Percentiles rank a stretch among this genome's conserved stretches.
These are phyloP conservation scores for Passalora sequoiae DNA, from an alignment of 2,329 filamentous ascomycete species.

Conservation along the genomic window DNA sequence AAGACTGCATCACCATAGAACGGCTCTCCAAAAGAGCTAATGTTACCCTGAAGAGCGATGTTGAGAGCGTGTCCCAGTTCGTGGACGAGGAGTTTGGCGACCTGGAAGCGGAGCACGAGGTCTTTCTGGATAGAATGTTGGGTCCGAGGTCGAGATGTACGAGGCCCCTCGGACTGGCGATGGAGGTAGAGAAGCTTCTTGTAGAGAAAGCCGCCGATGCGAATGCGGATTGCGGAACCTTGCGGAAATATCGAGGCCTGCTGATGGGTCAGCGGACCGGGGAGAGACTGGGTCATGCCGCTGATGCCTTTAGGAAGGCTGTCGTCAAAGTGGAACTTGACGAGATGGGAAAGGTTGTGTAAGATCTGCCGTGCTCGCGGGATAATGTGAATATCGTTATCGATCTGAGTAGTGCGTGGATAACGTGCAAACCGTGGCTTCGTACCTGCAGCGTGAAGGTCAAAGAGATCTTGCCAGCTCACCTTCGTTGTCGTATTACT, in stretches of 20 bases:
- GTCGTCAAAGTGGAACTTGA: constrained; percentile 2
- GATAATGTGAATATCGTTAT: background rate
- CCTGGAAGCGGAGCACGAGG: background rate
- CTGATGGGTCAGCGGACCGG: background rate
- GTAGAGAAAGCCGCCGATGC: background rate
- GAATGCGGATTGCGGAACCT: constrained; percentile 1
- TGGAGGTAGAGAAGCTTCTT: background rate
- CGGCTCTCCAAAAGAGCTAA: background rate
- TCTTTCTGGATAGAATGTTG: background rate
- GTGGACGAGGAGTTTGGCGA: constrained; percentile 4
- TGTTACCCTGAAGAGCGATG: constrained; percentile 1
- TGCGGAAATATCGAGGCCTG: background rate
- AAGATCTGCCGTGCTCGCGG: constrained; percentile 1
- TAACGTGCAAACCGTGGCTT: background rate
- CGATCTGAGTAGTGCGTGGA: background rate
- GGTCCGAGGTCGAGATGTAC: background rate
- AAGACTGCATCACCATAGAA: constrained; percentile 1
- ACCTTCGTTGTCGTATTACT: background rate
- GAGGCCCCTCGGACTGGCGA: background rate
- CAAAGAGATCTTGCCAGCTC: background rate
- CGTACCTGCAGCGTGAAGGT: background rate
- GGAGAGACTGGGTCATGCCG: constrained; percentile 2
- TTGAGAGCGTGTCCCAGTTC: constrained; percentile 5
- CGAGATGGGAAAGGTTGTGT: background rate
- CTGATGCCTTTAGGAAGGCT: background rate